phyloP scores from a whole-genome alignment of 2,329 filamentous ascomycete species.

The Basipetospora sp. region DNA sequence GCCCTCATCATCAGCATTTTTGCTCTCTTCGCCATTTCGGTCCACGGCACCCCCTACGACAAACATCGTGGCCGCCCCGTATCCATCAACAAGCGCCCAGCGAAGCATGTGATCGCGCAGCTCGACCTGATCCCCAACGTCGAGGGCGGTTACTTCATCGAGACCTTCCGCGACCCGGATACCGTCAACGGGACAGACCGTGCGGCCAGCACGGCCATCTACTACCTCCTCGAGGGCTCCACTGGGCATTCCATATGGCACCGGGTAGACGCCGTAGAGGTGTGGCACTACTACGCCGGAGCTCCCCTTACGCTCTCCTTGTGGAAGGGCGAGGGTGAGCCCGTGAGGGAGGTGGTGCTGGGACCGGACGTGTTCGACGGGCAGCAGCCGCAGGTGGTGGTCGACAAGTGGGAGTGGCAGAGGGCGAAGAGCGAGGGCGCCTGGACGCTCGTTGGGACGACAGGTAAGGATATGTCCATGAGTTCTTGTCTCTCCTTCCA shows the following conservation, averaged over 20 bases:
- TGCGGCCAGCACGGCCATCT: conserved; percentile 34
- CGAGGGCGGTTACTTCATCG: conserved; percentile 34
- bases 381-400: conserved; percentile 28
- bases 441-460: conserved; percentile 33
- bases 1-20: neutral
- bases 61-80: no score
- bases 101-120: neutral
- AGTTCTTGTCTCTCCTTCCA: neutral
- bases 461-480: conserved; percentile 7
- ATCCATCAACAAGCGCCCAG: neutral
- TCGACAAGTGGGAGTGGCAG: conserved; percentile 30
- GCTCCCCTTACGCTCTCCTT: conserved; percentile 32
- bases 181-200: conserved; percentile 16
- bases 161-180: conserved; percentile 29
- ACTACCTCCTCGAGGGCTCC: conserved; percentile 34
- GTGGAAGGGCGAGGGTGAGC: conserved; percentile 27
- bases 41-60: no score
- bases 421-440: conserved; percentile 27
- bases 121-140: neutral
- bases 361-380: conserved; percentile 28
- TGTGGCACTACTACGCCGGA: conserved; percentile 41
- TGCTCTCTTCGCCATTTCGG: neutral
- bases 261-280: conserved; percentile 32
- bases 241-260: conserved; percentile 33
- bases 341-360: conserved; percentile 20